Base-by-base conservation (phyloP, 768 basidiomycete species). In the Lentinula guzmanii region DNA sequence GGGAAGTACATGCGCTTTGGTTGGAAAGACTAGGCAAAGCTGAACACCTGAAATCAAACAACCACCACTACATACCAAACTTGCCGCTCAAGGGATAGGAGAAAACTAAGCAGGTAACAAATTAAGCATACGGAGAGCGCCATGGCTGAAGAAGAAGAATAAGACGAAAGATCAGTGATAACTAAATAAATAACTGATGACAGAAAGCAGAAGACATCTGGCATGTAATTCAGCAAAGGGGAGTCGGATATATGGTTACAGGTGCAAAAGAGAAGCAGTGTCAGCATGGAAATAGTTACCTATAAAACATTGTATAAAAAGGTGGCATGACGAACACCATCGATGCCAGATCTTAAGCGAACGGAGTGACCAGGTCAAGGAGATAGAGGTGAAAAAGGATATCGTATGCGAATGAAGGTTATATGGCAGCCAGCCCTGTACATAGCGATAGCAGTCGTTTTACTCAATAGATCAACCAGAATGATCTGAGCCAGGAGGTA, bases 401-500 rank as follows among this genome's bases (percentile, higher is more conserved):
- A 21, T 50, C 9, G 15, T 43, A 34, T 28, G 21, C 45, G 9
- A 7, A 24, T 34, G 33, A 42, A 3, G 33, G 37, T 53, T 11
- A 2, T 28, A 34, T 34, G 31, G 9, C 33, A 10, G 18, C 3
- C 37, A 39, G 13, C 13, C 9, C 13, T 5, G 2, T 39, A 39
- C 37, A 39, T 15, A 33, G 10, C 24, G 1, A 6, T 1, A 5
- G 15, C 35, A 45, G 8, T 45, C 28, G 18, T 15, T 43, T 24
- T 58, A 58, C 9, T 53, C 31, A 13, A 15, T 33, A 33, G 56
- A 58, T 31, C 39, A 34, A 10, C 37, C 53, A 16, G 56, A 59
- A 35, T 41, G 41, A 15, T 46, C 43, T 7, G 58, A 59, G 28
- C 59, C 51, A 16, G 79, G 79, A 24, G 80, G 78, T 13, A 76